Evolutionary conservation across 2,329 filamentous ascomycete genomes (phyloP).

Genomic region (Fusarium anthophilum): DNA sequence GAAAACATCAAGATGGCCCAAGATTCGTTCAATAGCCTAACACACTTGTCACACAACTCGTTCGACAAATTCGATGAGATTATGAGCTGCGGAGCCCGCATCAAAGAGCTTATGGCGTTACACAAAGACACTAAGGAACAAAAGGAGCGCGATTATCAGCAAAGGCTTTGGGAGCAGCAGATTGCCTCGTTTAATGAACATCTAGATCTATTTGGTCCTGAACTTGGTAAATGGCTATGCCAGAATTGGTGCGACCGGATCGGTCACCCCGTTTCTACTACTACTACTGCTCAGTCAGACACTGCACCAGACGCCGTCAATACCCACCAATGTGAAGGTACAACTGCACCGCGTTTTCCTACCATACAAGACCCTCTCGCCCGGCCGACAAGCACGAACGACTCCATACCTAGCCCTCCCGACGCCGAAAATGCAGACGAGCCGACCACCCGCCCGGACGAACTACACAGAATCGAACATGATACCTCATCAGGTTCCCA

Average conservation of each 20-base stretch:
- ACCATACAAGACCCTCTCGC: not conserved
- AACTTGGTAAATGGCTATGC: not conserved
- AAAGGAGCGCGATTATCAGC: not conserved
- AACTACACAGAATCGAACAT: not conserved
- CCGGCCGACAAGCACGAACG: not conserved
- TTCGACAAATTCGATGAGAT: not conserved
- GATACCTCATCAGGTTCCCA: accelerated
- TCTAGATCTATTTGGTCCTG: not conserved
- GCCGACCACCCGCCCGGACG: too few relatives aligned
- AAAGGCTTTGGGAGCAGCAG: not conserved
- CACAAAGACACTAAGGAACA: not conserved
- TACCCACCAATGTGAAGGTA: accelerated
- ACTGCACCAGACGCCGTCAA: not conserved
- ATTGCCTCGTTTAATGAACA: accelerated
- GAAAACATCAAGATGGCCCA: not conserved
- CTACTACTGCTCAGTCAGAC: not conserved
- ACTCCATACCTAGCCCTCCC: not conserved
- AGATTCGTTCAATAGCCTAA: not conserved
- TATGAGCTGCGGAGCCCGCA: not conserved
- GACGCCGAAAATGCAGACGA: not conserved
- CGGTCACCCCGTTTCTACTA: not conserved
- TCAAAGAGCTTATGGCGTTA: not conserved
- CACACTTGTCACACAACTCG: not conserved
- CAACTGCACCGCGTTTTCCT: accelerated
- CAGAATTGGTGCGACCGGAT: not conserved